Conservation (phyloP, 2,329 filamentous ascomycete genomes). For the Xylariaceae sp. region DNA sequence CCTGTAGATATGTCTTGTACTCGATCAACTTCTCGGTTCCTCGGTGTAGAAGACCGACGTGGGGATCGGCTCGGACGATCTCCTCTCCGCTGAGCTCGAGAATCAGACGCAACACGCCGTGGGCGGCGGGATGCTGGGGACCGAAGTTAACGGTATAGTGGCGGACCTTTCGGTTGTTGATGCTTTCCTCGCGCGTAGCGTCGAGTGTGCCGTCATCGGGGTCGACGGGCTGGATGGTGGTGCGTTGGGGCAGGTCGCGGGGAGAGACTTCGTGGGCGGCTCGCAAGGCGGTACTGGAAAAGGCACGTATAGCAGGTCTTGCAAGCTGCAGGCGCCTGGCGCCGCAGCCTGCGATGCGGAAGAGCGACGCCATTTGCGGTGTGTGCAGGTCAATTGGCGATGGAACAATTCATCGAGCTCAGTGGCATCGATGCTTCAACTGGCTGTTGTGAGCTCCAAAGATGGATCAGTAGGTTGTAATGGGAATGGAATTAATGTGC, state of each 20-base stretch:
- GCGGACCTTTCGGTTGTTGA: constrained; percentile 80
- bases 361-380: constrained; percentile 70
- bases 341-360: constrained; percentile 73
- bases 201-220: constrained; percentile 55
- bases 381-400: constrained; percentile 40
- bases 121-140: constrained; percentile 96
- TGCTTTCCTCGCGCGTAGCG: constrained; percentile 54
- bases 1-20: constrained; percentile 99
- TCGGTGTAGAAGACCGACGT: constrained; percentile 93
- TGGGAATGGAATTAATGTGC: constrained; percentile 33
- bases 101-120: constrained; percentile 97
- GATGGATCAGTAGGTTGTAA: background rate
- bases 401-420: constrained; percentile 28
- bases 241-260: constrained; percentile 64
- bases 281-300: constrained; percentile 69
- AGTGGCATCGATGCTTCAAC: constrained; percentile 20
- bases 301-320: constrained; percentile 52
- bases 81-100: constrained; percentile 97
- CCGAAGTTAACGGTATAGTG: constrained; percentile 99
- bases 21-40: constrained; percentile 99
- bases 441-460: background rate
- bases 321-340: constrained; percentile 65
- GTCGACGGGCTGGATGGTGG: constrained; percentile 69
- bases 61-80: constrained; percentile 94
- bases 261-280: constrained; percentile 64